These are phyloP conservation scores for Amesomyces nigricolor DNA, from an alignment of 2,329 filamentous ascomycete species.

Conservation along the genomic window DNA sequence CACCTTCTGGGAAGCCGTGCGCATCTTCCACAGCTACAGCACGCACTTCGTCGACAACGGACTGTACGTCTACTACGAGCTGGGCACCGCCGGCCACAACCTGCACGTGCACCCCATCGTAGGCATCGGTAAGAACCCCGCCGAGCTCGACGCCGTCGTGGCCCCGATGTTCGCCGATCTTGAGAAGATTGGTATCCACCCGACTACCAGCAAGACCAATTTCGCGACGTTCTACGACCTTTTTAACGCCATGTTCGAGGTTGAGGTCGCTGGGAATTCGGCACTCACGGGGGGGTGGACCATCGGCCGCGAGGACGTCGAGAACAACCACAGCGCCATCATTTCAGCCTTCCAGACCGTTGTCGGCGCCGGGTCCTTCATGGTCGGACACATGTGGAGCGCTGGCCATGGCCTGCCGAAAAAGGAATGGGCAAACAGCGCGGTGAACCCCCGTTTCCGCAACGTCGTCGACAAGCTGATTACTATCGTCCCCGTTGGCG, in stretches of 20 bases:
- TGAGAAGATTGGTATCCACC: slow-evolving; percentile 27
- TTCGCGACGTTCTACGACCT: slow-evolving; percentile 34
- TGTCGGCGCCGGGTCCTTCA: slow-evolving; percentile 29
- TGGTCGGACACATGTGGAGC: slow-evolving; percentile 38
- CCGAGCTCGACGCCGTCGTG: slow-evolving; percentile 33
- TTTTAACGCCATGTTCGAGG: slow-evolving; percentile 36
- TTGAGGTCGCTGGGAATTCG: slow-evolving; percentile 32
- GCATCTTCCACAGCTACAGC: slow-evolving; percentile 41
- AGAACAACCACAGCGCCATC: slow-evolving; percentile 33
- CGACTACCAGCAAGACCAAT: slow-evolving; percentile 28
- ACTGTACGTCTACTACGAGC: slow-evolving; percentile 41
- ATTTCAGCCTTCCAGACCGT: slow-evolving; percentile 34
- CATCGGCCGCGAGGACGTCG: slow-evolving; percentile 34
- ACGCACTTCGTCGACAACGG: slow-evolving; percentile 38
- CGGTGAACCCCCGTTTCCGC: slow-evolving; percentile 37
- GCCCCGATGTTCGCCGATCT: slow-evolving; percentile 34
- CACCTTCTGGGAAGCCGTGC: slow-evolving; percentile 44
- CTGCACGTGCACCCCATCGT: slow-evolving; percentile 37
- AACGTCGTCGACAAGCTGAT: slow-evolving; percentile 34
- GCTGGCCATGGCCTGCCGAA: slow-evolving; percentile 31
- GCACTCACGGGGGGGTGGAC: slow-evolving; percentile 37
- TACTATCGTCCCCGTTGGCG: slow-evolving; percentile 30
- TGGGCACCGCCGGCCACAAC: slow-evolving; percentile 35
- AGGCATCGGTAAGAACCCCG: slow-evolving; percentile 33
- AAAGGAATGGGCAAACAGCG: slow-evolving; percentile 32